phyloP scores from a whole-genome alignment of 2,329 filamentous ascomycete species.

The Didymella glomerata region DNA sequence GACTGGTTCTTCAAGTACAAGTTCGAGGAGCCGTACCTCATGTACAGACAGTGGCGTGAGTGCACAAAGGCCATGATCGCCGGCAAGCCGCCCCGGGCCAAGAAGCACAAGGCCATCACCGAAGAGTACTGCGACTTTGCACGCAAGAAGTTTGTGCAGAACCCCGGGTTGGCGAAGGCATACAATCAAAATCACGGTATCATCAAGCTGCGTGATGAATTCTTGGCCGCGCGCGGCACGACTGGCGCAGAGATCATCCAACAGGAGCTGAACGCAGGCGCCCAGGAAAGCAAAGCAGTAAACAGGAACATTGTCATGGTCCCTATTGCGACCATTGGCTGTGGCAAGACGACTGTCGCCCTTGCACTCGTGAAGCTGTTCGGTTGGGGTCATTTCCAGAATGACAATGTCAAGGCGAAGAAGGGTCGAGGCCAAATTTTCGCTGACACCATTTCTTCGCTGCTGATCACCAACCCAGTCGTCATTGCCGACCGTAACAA shows the following conservation, averaged over 20 bases:
- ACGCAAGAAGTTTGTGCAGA: slow-evolving; percentile 72
- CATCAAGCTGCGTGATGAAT: slow-evolving; percentile 87
- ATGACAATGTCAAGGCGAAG: slow-evolving; percentile 90
- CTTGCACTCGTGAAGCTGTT: slow-evolving; percentile 84
- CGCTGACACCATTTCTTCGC: slow-evolving; percentile 71
- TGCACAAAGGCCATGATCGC: slow-evolving; percentile 89
- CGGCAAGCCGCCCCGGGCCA: slow-evolving; percentile 76
- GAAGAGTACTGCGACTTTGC: slow-evolving; percentile 89
- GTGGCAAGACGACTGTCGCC: slow-evolving; percentile 94
- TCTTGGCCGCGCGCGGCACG: slow-evolving; percentile 81
- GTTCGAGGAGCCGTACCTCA: slow-evolving; percentile 97
- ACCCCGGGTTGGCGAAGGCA: slow-evolving; percentile 71
- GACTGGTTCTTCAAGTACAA: slow-evolving; percentile 99
- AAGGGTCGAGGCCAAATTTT: slow-evolving; percentile 79
- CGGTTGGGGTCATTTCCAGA: slow-evolving; percentile 91
- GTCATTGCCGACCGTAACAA: slow-evolving; percentile 96
- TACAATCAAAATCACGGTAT: slow-evolving; percentile 95
- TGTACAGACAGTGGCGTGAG: slow-evolving; percentile 99
- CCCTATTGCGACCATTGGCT: slow-evolving; percentile 91
- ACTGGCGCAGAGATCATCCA: slow-evolving; percentile 90
- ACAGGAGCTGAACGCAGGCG: slow-evolving; percentile 68
- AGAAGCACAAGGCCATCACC: slow-evolving; percentile 89
- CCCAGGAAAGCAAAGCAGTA: slow-evolving; percentile 63
- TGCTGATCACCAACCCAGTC: slow-evolving; percentile 70
- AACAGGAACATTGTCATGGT: slow-evolving; percentile 79